phyloP scores from a whole-genome alignment of 2,329 filamentous ascomycete species.

The Chaetomiaceae sp. region DNA sequence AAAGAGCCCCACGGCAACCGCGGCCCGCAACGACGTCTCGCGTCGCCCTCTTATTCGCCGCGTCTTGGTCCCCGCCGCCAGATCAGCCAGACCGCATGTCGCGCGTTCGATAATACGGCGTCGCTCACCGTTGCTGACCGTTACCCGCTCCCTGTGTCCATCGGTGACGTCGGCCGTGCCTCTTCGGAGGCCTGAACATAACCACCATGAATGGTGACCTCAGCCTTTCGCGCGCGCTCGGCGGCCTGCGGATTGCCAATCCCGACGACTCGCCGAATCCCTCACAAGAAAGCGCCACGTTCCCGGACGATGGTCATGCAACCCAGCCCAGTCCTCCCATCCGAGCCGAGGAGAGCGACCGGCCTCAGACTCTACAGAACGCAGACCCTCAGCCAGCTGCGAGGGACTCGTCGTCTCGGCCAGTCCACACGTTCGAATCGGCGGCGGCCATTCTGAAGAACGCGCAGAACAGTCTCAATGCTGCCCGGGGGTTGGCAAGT shows the following conservation, averaged over 20 bases:
- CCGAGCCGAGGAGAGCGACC: not conserved
- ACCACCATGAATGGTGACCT: constrained; percentile 81
- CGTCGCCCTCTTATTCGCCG: constrained; percentile 4
- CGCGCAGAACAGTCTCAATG: constrained; percentile 27
- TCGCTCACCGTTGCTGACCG: constrained; percentile 9
- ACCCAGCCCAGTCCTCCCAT: constrained; percentile 15
- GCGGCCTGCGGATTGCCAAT: constrained; percentile 94
- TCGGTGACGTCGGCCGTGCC: constrained; percentile 13
- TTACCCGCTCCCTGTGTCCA: not conserved
- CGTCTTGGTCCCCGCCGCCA: constrained; percentile 3
- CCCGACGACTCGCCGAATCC: constrained; percentile 62
- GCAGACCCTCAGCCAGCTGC: constrained; percentile 11
- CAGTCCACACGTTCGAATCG: constrained; percentile 25
- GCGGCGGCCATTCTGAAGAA: constrained; percentile 27
- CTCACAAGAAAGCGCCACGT: constrained; percentile 30
- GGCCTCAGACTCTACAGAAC: constrained; percentile 10
- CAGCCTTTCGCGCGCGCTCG: constrained; percentile 86
- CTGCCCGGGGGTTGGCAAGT: constrained; percentile 17
- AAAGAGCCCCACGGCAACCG: constrained; percentile 1
- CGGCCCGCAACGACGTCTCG: not conserved
- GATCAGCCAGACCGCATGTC: constrained; percentile 17
- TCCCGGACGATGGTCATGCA: constrained; percentile 28
- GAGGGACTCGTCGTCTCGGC: constrained; percentile 18
- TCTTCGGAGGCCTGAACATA: constrained; percentile 5
- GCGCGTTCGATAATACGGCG: constrained; percentile 6